phyloP scores from a whole-genome alignment of 768 basidiomycete genomes.

The Kwoniella dendrophila region DNA sequence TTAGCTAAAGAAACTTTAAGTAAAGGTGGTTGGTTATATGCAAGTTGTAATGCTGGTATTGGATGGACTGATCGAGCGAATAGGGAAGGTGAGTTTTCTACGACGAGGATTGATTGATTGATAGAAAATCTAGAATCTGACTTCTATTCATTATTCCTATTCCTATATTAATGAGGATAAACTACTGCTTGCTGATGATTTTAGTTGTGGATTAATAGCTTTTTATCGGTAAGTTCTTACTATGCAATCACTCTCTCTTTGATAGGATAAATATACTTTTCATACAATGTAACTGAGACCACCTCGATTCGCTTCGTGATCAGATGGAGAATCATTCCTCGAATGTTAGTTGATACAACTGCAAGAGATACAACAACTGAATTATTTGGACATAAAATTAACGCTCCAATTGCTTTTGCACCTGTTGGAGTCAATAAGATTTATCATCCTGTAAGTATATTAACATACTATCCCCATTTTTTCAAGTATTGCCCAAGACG shows the following conservation, averaged over 20 bases:
- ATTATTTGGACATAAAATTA: slow-evolving; percentile 61
- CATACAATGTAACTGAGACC: too few relatives aligned
- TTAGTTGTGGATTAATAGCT: too few relatives aligned
- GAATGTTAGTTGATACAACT: slow-evolving; percentile 63
- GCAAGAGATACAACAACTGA: slow-evolving; percentile 60
- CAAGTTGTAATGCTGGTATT: slow-evolving; percentile 74
- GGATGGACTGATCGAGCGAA: slow-evolving; percentile 71
- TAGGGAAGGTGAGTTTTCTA: slow-evolving; percentile 56
- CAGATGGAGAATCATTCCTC: slow-evolving; percentile 71
- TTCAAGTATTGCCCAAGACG: too few relatives aligned
- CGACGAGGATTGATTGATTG: neutral
- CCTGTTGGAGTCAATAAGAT: slow-evolving; percentile 70
- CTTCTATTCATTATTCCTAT: too few relatives aligned
- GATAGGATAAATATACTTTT: too few relatives aligned
- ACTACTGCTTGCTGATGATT: too few relatives aligned
- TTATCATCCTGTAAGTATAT: slow-evolving; percentile 3
- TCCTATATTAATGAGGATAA: too few relatives aligned
- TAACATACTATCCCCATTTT: neutral
- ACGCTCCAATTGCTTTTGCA: slow-evolving; percentile 63
- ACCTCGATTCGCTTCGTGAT: too few relatives aligned
- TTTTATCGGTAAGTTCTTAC: slow-evolving; percentile 25
- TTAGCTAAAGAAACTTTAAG: slow-evolving; percentile 59
- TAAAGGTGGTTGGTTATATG: slow-evolving; percentile 70
- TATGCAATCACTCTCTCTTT: too few relatives aligned
- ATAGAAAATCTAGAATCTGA: neutral